Percentiles rank a stretch among this genome's conserved stretches.
phyloP scores from a whole-genome alignment of 2,329 filamentous ascomycete species.

The Pseudogymnoascus sp. region DNA sequence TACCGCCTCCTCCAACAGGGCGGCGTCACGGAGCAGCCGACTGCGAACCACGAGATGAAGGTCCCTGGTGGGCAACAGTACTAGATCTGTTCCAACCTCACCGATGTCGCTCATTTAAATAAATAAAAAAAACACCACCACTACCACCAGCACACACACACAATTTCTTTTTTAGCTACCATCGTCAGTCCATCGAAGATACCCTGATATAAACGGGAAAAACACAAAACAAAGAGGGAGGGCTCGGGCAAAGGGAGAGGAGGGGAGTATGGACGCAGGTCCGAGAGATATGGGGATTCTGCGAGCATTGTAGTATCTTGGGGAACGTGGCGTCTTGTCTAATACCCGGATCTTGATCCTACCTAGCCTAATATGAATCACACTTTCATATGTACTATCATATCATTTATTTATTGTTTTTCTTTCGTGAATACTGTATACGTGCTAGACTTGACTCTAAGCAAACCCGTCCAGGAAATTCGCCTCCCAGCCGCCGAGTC shows the following conservation, averaged over 20 bases:
- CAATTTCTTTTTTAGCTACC: not conserved
- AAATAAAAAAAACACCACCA: not conserved
- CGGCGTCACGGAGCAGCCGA: not conserved
- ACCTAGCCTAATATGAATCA: constrained; percentile 1
- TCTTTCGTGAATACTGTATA: not conserved
- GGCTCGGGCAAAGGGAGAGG: not conserved
- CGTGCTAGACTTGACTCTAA: too few species aligned
- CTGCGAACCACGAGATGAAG: constrained; percentile 4
- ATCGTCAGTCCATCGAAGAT: not conserved
- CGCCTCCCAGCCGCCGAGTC: too few species aligned
- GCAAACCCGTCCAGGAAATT: too few species aligned
- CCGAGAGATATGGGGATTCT: not conserved
- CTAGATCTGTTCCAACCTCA: not conserved
- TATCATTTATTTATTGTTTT: not conserved
- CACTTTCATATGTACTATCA: not conserved
- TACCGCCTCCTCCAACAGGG: constrained; percentile 13
- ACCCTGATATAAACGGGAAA: not conserved
- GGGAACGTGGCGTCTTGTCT: not conserved
- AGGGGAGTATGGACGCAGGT: not conserved
- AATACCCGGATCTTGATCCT: constrained; percentile 3
- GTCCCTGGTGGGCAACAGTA: not conserved
- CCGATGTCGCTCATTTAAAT: not conserved
- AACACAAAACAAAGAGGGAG: not conserved
- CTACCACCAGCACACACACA: not conserved
- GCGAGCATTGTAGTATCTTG: not conserved